These are phyloP conservation scores for Huiozyma naganishii DNA, from an alignment of 805 yeast genomes.

Conservation along the genomic window DNA sequence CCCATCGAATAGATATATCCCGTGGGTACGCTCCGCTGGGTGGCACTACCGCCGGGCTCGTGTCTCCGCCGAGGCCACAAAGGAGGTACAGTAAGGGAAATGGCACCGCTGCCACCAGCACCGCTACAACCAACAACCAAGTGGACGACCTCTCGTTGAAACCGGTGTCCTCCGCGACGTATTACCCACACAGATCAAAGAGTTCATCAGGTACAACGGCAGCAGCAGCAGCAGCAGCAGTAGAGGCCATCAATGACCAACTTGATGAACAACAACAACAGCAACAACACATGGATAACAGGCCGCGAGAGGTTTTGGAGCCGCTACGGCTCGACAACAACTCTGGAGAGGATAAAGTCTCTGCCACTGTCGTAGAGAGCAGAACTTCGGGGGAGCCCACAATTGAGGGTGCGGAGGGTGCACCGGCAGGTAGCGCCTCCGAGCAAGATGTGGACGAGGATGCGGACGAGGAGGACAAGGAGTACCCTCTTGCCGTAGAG, in stretches of 20 bases:
- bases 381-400: background rate
- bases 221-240: background rate
- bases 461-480: constrained; percentile 25
- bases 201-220: background rate
- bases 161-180: constrained; percentile 61
- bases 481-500: constrained; percentile 73
- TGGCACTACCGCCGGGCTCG: background rate
- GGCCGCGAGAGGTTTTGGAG: too few species aligned
- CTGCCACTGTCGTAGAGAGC: background rate
- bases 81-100: background rate
- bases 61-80: background rate
- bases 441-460: constrained; percentile 14
- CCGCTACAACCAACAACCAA: constrained; percentile 1
- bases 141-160: constrained; percentile 28
- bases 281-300: background rate
- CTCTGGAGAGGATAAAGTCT: background rate
- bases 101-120: background rate
- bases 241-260: background rate
- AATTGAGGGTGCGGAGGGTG: background rate
- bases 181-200: constrained; percentile 52
- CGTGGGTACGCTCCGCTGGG: background rate
- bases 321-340: background rate
- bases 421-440: background rate
- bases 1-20: background rate
- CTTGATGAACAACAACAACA: background rate